Evolutionary conservation across 2,329 filamentous ascomycete species (phyloP).

Genomic region (Cadophora luteo-olivacea): DNA sequence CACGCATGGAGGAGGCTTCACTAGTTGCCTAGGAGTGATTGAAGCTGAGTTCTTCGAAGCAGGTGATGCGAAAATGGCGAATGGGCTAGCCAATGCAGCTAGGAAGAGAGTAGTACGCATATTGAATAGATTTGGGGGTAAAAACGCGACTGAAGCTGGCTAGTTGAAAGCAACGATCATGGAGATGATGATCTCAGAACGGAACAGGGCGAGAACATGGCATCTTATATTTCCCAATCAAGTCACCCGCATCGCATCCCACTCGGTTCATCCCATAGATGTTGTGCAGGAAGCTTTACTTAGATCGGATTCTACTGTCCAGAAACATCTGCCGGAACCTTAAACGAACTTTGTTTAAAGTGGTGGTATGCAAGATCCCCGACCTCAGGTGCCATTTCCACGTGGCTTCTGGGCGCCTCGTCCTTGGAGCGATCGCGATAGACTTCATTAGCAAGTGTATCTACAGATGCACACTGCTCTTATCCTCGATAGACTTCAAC

Average conservation of each 20-base stretch:
- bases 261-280: background rate
- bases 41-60: background rate
- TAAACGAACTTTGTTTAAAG: background rate
- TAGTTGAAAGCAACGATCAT: too few relatives aligned
- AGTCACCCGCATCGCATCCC: background rate
- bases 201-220: too few relatives aligned
- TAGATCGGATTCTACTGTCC: background rate
- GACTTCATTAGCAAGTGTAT: background rate
- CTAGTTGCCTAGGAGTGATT: background rate
- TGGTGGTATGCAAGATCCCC: background rate
- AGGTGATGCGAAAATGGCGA: background rate
- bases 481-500: too few relatives aligned
- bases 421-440: background rate
- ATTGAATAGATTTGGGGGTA: background rate
- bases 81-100: background rate
- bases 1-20: constrained; percentile 7
- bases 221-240: background rate
- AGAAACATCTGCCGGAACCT: background rate
- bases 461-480: too few relatives aligned
- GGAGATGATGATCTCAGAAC: background rate
- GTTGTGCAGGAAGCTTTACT: background rate
- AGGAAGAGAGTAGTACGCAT: background rate
- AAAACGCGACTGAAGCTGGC: background rate
- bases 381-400: background rate
- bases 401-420: background rate